Percentiles rank a stretch among this genome's conserved stretches.
Evolutionary conservation across 257 asterid species (phyloP).

Genomic region (Buddleja alternifolia): DNA sequence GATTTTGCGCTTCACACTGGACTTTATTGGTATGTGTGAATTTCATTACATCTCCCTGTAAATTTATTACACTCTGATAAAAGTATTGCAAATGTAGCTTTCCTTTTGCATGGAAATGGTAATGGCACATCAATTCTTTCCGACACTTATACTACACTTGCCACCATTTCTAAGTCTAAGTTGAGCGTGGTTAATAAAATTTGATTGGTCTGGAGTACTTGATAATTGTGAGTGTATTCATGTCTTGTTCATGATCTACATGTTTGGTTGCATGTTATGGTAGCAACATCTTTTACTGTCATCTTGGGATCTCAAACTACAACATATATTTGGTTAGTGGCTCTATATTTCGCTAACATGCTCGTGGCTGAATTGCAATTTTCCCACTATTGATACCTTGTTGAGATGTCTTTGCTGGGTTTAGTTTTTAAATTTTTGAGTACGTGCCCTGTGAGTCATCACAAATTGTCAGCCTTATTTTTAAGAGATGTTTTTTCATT

Average conservation of each 20-base stretch:
- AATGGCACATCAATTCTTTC: constrained; percentile 17
- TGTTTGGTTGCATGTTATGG: neutral
- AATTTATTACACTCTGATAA: constrained; percentile 4
- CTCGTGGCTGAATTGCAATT: neutral
- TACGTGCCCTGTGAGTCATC: neutral
- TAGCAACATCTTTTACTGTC: neutral
- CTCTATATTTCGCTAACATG: neutral
- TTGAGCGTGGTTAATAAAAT: neutral
- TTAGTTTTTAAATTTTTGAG: neutral
- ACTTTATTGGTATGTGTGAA: constrained; percentile 73
- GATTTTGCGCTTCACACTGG: constrained; percentile 83
- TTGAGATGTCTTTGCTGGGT: neutral
- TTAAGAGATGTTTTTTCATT: neutral
- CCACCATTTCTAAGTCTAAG: constrained; percentile 1
- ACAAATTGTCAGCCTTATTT: neutral
- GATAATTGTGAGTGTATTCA: neutral
- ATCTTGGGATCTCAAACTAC: neutral
- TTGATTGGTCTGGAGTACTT: neutral
- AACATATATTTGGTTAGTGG: neutral
- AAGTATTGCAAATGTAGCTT: constrained; percentile 17
- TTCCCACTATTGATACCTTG: neutral
- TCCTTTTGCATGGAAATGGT: constrained; percentile 12
- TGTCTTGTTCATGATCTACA: constrained; percentile 15
- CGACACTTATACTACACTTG: constrained; percentile 3
- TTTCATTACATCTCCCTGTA: constrained; percentile 1